These are phyloP conservation scores for Nakaseomyces sp. DNA, from an alignment of 1,139 yeast genomes.

Conservation along the genomic window DNA sequence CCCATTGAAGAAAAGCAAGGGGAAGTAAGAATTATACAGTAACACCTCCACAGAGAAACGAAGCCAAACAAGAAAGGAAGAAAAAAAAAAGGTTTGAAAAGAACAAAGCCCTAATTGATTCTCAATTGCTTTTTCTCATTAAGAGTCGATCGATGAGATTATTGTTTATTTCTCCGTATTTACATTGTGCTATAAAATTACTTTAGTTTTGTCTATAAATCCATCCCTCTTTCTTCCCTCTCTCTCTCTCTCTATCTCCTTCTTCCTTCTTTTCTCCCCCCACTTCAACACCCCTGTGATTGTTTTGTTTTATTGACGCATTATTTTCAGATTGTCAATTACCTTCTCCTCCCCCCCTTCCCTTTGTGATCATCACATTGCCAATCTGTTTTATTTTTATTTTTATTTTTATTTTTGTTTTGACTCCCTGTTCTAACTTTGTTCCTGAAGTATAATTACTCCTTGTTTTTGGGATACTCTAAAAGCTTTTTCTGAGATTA, in stretches of 20 bases:
- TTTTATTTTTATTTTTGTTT: neutral
- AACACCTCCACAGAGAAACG: no score
- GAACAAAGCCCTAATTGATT: conserved; percentile 1
- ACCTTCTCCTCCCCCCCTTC: neutral
- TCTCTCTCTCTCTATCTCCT: no score
- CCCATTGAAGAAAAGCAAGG: no score
- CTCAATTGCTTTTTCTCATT: neutral
- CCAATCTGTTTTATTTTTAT: no score
- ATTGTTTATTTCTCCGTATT: neutral
- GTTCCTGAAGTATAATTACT: neutral
- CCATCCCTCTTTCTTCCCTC: neutral
- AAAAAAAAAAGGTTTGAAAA: neutral
- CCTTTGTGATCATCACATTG: no score
- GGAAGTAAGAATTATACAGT: no score
- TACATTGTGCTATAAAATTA: neutral
- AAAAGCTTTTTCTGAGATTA: no score
- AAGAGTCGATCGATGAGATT: neutral
- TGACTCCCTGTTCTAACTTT: neutral
- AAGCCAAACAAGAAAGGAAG: neutral
- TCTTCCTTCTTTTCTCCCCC: no score
- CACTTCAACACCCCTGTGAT: neutral
- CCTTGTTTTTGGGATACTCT: neutral
- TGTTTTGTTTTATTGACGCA: neutral
- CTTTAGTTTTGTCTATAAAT: neutral
- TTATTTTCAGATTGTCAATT: neutral